Conservation (phyloP, 106 monocot genomes). For the Platanthera guangdongensis region DNA sequence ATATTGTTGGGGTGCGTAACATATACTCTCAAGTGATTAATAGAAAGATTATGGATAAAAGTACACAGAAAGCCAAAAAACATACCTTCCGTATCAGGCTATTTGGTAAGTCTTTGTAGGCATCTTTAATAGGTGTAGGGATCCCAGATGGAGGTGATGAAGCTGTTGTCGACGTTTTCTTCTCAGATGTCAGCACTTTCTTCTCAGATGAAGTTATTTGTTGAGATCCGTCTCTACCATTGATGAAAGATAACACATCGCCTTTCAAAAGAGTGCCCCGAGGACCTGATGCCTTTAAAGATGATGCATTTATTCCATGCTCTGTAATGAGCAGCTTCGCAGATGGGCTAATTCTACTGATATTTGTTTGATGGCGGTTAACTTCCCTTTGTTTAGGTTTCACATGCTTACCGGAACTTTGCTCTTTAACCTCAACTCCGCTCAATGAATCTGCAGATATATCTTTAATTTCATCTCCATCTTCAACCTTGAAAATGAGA, state of each 20-base stretch:
- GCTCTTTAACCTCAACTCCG: conserved; percentile 34
- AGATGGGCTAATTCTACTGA: conserved; percentile 82
- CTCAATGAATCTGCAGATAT: conserved; percentile 41
- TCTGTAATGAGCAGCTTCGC: conserved; percentile 83
- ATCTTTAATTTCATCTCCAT: conserved; percentile 68
- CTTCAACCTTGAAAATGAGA: conserved; percentile 70
- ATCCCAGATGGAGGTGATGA: conserved; percentile 9
- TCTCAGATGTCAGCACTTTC: conserved; percentile 6
- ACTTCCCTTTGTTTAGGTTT: conserved; percentile 24
- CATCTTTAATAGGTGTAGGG: conserved; percentile 8
- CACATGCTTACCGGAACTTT: conserved; percentile 24
- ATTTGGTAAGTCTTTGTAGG: conserved; percentile 75
- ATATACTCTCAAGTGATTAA: neutral
- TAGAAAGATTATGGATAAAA: neutral
- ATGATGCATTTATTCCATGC: conserved; percentile 66
- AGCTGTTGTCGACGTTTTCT: conserved; percentile 20
- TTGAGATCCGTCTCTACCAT: conserved; percentile 31
- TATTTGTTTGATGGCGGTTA: conserved; percentile 12
- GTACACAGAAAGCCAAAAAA: neutral
- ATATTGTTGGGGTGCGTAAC: too few relatives aligned
- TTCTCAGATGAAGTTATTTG: conserved; percentile 12
- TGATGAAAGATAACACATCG: conserved; percentile 70
- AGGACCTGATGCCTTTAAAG: conserved; percentile 77
- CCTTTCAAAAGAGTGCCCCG: conserved; percentile 86
- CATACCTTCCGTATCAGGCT: conserved; percentile 83